Base-by-base conservation (phyloP, 2,329 filamentous ascomycete species). In the Cordyceps javanica region DNA sequence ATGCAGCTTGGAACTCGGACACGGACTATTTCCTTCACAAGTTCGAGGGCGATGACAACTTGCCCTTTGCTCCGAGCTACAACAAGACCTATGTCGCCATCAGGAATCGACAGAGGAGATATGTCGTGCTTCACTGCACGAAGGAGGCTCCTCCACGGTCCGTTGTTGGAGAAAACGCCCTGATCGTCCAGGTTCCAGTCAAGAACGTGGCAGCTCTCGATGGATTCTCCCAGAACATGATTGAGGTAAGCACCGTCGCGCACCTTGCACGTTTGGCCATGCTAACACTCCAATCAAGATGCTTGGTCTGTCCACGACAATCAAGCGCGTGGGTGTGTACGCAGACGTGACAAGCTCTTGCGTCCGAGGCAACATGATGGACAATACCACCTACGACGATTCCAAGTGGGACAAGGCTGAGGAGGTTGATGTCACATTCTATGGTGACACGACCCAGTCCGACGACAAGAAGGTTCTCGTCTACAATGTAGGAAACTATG, bases 51-150 rank as follows among this genome's bases (percentile, higher is more conserved):
- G 51, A 55, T 25, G 16, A 16, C 7, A 59, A 26, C 21, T n/a
- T 56, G 28, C 57, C 57, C 13, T 55, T 59, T 10, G 26, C 14
- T 8, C 42, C 57, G 9, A 23, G 23, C 9, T 59, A 59, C 57
- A 59, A 59, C 38, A 59, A 59, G 6, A 59, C 57, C n/a, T 59
- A 34, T 16, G 57, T 59, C 42, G 21, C 44, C n/a, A 57, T 59
- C 36, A 51, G 36, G 38, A 59, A 59, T 21, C 53, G 57, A 3
- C 57, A 59, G 52, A 6, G 38, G 3, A 48, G 57, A 26, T 48
- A 56, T 13, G 57, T 59, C n/a, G 52, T 59, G 28, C 44, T 59
- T 30, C 53, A 59, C 44, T 59, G 57, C 53, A 56, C 52, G 26
- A 59, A 59, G 7, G 36, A 59, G 8, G 52, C 57, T 16, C 57